phyloP scores from a whole-genome alignment of 306 rosid genomes.

The Cucurbita moschata region DNA sequence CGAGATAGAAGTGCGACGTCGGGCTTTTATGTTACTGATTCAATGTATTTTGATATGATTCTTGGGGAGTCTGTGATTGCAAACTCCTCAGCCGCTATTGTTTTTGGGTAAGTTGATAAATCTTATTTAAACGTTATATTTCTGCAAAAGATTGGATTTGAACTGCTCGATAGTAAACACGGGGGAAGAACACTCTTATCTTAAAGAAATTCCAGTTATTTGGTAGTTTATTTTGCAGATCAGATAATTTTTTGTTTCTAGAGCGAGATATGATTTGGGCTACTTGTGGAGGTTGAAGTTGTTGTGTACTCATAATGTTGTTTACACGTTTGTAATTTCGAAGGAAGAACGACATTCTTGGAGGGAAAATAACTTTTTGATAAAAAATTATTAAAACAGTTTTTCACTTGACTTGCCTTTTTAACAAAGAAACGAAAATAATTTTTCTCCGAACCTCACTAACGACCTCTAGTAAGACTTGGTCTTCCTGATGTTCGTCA shows the following conservation, averaged over 20 bases:
- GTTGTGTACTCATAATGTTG: background rate
- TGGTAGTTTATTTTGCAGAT: background rate
- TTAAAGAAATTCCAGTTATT: background rate
- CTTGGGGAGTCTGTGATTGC: conserved; percentile 40
- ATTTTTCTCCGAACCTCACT: background rate
- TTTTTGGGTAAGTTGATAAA: conserved; percentile 62
- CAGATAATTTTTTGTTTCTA: background rate
- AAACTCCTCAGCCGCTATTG: conserved; percentile 54
- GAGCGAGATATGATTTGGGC: background rate
- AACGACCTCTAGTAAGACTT: background rate
- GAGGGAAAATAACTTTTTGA: background rate
- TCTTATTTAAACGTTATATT: background rate
- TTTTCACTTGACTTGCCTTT: background rate
- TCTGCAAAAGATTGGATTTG: background rate
- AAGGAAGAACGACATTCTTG: background rate
- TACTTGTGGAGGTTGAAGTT: background rate
- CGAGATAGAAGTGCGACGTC: conserved; percentile 83
- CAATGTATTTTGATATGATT: conserved; percentile 56
- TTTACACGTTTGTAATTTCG: background rate
- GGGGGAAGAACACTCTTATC: background rate
- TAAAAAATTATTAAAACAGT: background rate
- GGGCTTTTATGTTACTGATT: conserved; percentile 57
- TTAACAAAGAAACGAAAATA: background rate
- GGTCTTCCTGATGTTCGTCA: background rate
- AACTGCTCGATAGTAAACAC: background rate